Evolutionary conservation across 2,329 filamentous ascomycete species (phyloP).

Genomic region (Pseudogymnoascus sp.): DNA sequence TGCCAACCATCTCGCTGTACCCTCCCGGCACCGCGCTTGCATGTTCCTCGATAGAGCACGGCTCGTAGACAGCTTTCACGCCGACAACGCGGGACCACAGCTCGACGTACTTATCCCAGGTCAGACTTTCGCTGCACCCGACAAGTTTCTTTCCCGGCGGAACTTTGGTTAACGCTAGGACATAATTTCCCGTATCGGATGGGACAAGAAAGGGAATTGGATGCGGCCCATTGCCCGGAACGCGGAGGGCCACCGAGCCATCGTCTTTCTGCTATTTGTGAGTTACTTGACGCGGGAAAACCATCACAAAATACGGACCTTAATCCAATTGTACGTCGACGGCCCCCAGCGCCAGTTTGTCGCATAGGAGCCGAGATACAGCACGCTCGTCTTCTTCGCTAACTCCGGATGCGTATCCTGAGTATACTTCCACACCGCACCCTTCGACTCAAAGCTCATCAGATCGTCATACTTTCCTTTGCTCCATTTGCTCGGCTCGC

Average conservation of each 20-base stretch:
- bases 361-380: slow-evolving; percentile 28
- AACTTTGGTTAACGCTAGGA: slow-evolving; percentile 21
- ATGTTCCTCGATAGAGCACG: slow-evolving; percentile 19
- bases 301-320: background rate
- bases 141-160: slow-evolving; percentile 18
- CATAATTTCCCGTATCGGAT: slow-evolving; percentile 21
- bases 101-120: background rate
- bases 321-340: background rate
- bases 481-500: slow-evolving; percentile 30
- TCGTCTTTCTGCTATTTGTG: background rate
- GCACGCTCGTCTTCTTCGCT: slow-evolving; percentile 24
- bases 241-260: background rate
- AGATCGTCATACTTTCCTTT: slow-evolving; percentile 34
- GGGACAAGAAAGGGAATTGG: background rate
- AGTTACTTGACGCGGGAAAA: background rate
- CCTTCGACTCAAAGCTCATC: slow-evolving; percentile 37
- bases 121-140: background rate
- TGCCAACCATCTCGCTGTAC: slow-evolving; percentile 24
- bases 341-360: slow-evolving; percentile 19
- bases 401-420: slow-evolving; percentile 22
- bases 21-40: slow-evolving; percentile 19
- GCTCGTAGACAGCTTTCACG: slow-evolving; percentile 12
- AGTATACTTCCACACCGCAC: slow-evolving; percentile 27
- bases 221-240: background rate
- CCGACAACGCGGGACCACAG: slow-evolving; percentile 14